Evolutionary conservation across 225 moss, liverwort and hornwort genomes (phyloP).

Genomic region (Sphagnum tenellum): DNA sequence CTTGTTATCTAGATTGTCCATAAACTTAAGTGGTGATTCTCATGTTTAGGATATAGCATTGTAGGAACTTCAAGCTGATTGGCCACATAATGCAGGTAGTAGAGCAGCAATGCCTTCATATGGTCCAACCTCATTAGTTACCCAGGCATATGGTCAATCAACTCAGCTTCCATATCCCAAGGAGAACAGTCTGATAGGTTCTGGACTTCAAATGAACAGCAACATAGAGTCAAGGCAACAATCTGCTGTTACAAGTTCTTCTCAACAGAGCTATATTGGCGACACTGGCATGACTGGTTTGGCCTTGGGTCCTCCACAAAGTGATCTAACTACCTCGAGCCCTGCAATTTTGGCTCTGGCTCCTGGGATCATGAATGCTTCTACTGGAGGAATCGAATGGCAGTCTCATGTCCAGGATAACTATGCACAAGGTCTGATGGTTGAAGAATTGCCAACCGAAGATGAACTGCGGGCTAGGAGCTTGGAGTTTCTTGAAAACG

Average conservation of each 20-base stretch:
- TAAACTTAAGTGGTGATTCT: slow-evolving; percentile 2
- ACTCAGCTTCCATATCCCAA: no score
- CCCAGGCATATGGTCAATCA: no score
- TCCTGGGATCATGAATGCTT: slow-evolving; percentile 3
- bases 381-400: neutral
- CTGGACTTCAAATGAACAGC: slow-evolving; percentile 2
- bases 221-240: slow-evolving; percentile 30
- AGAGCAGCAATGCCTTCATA: slow-evolving; percentile 14
- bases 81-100: slow-evolving; percentile 33
- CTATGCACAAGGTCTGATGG: no score
- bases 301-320: slow-evolving; percentile 42
- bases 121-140: no score
- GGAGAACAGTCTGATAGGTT: no score
- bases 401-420: no score
- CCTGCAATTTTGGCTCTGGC: slow-evolving; percentile 15
- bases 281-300: slow-evolving; percentile 30
- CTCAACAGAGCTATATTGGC: slow-evolving; percentile 11
- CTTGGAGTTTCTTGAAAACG: no score
- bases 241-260: slow-evolving; percentile 11
- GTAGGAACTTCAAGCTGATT: slow-evolving; percentile 7
- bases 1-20: no score
- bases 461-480: no score
- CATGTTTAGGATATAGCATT: no score
- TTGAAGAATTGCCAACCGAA: no score
- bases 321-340: slow-evolving; percentile 20